Percentiles rank a stretch among this genome's conserved stretches.
Conservation (phyloP, 83 land plant genomes). For the Larix sibirica region DNA sequence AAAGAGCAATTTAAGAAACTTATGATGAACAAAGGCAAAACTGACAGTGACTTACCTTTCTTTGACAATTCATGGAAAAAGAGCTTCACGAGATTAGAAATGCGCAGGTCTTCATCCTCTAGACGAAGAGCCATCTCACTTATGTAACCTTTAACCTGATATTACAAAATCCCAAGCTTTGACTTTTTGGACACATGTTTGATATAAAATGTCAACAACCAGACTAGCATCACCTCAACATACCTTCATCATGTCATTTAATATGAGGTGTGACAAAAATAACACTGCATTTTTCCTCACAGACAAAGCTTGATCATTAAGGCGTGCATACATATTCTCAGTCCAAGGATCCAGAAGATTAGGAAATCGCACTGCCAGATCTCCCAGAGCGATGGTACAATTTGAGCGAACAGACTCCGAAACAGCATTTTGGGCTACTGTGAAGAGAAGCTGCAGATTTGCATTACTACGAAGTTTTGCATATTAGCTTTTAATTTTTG, state of each 20-base stretch:
- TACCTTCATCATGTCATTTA: conserved; percentile 99
- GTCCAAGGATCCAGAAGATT: conserved; percentile 98
- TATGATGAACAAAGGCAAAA: background rate
- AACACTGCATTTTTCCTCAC: conserved; percentile 97
- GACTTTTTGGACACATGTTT: background rate
- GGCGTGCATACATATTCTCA: conserved; percentile 88
- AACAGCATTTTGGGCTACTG: conserved; percentile 80
- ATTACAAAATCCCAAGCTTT: background rate
- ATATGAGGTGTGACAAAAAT: conserved; percentile 94
- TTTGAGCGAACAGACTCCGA: conserved; percentile 96
- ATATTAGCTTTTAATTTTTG: background rate
- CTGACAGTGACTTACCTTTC: conserved; percentile 60
- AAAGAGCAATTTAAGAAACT: background rate
- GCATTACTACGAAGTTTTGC: conserved; percentile 55
- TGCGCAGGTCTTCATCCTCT: conserved; percentile 92
- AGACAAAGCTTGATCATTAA: conserved; percentile 64
- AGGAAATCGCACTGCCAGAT: conserved; percentile 95
- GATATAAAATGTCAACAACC: background rate
- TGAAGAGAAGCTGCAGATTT: conserved; percentile 95
- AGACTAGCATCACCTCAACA: background rate
- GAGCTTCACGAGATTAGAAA: conserved; percentile 86
- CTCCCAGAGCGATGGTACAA: conserved; percentile 93
- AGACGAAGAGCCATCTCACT: conserved; percentile 89
- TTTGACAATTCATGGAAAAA: conserved; percentile 95
- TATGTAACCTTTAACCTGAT: conserved; percentile 95